phyloP scores from a whole-genome alignment of 768 basidiomycete species.

The Russula sp. region DNA sequence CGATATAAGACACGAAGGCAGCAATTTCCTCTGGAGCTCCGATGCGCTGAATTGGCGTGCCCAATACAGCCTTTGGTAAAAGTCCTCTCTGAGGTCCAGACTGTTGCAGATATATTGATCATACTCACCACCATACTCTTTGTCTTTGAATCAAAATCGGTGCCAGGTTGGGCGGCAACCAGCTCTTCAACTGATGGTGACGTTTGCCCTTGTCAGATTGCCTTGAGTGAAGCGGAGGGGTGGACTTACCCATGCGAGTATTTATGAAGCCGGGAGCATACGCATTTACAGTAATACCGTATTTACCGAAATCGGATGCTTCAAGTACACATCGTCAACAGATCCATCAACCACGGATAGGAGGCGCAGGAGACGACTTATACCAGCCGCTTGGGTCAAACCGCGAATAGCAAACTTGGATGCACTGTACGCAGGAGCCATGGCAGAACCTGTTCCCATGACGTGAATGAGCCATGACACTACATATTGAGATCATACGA shows the following conservation, averaged over 20 bases:
- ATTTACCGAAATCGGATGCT: slow-evolving; percentile 29
- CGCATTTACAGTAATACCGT: slow-evolving; percentile 32
- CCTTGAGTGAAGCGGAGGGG: background rate
- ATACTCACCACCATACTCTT: background rate
- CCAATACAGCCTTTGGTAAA: background rate
- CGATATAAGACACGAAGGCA: slow-evolving; percentile 29
- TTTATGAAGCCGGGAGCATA: slow-evolving; percentile 31
- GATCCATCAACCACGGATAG: background rate
- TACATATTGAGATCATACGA: background rate
- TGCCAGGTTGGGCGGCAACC: background rate
- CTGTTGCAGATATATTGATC: background rate
- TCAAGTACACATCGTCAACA: background rate
- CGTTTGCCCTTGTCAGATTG: background rate
- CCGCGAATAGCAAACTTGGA: slow-evolving; percentile 33
- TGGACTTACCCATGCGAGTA: slow-evolving; percentile 30
- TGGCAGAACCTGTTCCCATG: background rate
- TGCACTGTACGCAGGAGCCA: slow-evolving; percentile 20
- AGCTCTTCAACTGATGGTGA: background rate
- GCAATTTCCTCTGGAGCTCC: slow-evolving; percentile 29
- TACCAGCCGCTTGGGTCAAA: slow-evolving; percentile 32
- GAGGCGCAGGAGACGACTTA: background rate
- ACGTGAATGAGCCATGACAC: background rate
- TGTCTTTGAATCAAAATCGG: background rate
- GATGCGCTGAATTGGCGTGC: slow-evolving; percentile 9
- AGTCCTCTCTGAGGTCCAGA: background rate